Evolutionary conservation across 2,329 filamentous ascomycete genomes (phyloP).

Genomic region (Ceratocystiopsis brevicomis): DNA sequence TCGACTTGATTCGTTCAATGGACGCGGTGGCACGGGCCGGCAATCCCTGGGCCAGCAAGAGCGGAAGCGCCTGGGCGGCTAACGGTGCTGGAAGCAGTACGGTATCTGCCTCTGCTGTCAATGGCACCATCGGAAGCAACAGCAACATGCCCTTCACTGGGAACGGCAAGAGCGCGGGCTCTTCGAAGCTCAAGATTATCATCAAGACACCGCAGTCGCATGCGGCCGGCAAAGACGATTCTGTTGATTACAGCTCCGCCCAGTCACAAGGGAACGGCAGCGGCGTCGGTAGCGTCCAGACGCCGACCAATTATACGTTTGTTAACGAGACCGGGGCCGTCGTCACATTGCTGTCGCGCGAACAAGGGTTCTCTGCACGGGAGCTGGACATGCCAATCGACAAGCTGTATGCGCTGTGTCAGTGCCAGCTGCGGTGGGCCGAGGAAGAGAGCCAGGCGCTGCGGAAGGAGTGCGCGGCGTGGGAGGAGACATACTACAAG

Average conservation of each 20-base stretch:
- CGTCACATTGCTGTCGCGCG: conserved; percentile 34
- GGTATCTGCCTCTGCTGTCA: not conserved
- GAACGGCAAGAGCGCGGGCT: conserved; percentile 16
- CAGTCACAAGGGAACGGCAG: conserved; percentile 19
- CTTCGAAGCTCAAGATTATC: conserved; percentile 41
- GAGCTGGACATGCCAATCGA: conserved; percentile 43
- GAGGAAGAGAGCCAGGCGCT: conserved; percentile 46
- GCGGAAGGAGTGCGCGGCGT: conserved; percentile 41
- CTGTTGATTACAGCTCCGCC: conserved; percentile 20
- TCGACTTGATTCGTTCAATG: conserved; percentile 69
- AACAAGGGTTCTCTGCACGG: conserved; percentile 43
- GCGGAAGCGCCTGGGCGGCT: no score
- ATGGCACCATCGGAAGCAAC: not conserved
- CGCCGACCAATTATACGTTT: conserved; percentile 14
- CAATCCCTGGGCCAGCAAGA: no score
- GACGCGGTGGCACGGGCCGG: conserved; percentile 52
- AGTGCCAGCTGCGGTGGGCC: conserved; percentile 54
- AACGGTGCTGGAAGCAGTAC: not conserved
- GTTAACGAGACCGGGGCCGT: conserved; percentile 18
- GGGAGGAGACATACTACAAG: conserved; percentile 47
- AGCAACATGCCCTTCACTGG: conserved; percentile 9
- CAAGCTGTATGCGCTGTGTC: conserved; percentile 48
- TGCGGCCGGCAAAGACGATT: conserved; percentile 34
- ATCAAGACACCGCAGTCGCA: conserved; percentile 42
- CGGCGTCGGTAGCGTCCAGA: conserved; percentile 18